These are phyloP conservation scores for Carex arenaria DNA, from an alignment of 202 grass and related monocot genomes.

Conservation along the genomic window DNA sequence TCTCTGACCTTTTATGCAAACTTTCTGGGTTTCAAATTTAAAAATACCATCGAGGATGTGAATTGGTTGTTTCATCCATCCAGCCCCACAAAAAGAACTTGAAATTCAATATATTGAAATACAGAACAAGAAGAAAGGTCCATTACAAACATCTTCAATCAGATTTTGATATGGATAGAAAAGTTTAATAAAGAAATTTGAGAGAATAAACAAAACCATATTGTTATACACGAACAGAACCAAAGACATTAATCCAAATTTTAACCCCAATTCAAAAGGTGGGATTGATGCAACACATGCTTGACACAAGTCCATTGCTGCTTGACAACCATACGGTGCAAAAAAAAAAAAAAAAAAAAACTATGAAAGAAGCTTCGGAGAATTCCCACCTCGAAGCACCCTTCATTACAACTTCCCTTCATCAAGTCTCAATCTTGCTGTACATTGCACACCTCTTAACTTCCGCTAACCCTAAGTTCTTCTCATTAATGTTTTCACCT, in stretches of 20 bases:
- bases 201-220: constrained; percentile 6
- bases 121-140: neutral
- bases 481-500: neutral
- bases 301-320: neutral
- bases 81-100: neutral
- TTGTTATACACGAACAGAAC: constrained; percentile 9
- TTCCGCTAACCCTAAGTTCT: constrained; percentile 13
- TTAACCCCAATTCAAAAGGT: constrained; percentile 2
- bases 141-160: constrained; percentile 16
- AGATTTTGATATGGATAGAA: constrained; percentile 4
- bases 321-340: neutral
- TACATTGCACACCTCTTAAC: constrained; percentile 19
- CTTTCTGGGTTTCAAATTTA: neutral
- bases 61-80: neutral
- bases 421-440: neutral
- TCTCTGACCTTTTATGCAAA: neutral
- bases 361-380: neutral
- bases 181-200: neutral
- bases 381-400: neutral
- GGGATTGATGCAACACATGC: neutral
- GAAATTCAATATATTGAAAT: constrained; percentile 6
- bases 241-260: neutral
- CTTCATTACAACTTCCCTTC: constrained; percentile 1
- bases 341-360: neutral
- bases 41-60: neutral